phyloP scores from a whole-genome alignment of 306 rosid genomes.

The Boehmeria nivea region DNA sequence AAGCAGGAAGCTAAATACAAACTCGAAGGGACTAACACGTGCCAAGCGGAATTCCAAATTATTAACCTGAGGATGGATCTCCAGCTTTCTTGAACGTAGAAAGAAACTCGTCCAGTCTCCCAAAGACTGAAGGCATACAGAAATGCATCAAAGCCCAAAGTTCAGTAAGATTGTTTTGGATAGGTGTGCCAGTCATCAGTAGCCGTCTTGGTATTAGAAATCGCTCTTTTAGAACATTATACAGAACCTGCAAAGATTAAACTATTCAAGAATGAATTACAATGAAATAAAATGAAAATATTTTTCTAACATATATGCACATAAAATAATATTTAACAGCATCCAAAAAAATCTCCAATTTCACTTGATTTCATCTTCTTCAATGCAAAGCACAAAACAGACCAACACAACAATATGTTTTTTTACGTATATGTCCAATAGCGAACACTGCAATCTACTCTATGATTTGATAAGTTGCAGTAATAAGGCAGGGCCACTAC shows the following conservation, averaged over 20 bases:
- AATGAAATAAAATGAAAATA: no score
- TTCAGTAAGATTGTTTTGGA: constrained; percentile 84
- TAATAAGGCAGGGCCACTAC: background rate
- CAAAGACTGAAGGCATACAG: constrained; percentile 91
- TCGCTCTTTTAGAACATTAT: constrained; percentile 60
- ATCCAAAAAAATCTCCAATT: no score
- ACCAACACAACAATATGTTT: no score
- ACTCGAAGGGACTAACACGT: constrained; percentile 9
- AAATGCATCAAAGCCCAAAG: constrained; percentile 87
- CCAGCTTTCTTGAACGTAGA: constrained; percentile 67
- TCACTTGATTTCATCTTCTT: no score
- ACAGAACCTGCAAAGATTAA: constrained; percentile 60
- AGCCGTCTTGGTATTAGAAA: constrained; percentile 83
- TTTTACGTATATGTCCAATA: no score
- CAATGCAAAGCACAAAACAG: no score
- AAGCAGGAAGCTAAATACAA: background rate
- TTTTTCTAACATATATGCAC: no score
- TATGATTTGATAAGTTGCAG: no score
- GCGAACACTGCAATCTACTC: no score
- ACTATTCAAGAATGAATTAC: constrained; percentile 19
- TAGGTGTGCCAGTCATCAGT: constrained; percentile 95
- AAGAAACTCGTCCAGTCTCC: constrained; percentile 70
- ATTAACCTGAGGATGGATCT: constrained; percentile 56
- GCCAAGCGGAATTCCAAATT: constrained; percentile 4
- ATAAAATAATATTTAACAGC: no score